Conservation (phyloP, 2,329 filamentous ascomycete species). For the Colletotrichum eleusines region DNA sequence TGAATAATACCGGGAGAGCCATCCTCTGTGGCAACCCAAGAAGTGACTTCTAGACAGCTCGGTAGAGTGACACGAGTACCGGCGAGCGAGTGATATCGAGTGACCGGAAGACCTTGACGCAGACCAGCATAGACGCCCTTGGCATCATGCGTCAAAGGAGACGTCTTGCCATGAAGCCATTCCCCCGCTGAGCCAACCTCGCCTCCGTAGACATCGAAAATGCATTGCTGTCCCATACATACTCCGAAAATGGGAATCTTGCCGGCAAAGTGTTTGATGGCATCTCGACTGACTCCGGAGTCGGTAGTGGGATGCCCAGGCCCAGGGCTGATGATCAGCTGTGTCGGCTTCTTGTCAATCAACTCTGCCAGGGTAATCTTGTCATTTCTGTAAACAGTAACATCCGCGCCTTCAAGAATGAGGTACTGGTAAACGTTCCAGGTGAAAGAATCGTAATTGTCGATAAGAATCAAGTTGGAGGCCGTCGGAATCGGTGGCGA, state of each 20-base stretch:
- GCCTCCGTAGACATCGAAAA: slow-evolving; percentile 93
- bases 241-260: slow-evolving; percentile 98
- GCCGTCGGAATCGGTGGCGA: slow-evolving; percentile 81
- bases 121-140: slow-evolving; percentile 94
- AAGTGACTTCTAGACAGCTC: slow-evolving; percentile 86
- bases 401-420: slow-evolving; percentile 91
- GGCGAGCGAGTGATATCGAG: slow-evolving; percentile 94
- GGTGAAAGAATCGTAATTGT: slow-evolving; percentile 99
- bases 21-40: slow-evolving; percentile 85
- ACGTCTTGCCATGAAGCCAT: slow-evolving; percentile 97
- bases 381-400: slow-evolving; percentile 93
- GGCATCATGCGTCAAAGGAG: slow-evolving; percentile 85
- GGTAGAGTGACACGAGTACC: slow-evolving; percentile 91
- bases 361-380: slow-evolving; percentile 88
- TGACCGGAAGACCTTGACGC: slow-evolving; percentile 85
- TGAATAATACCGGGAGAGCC: slow-evolving; percentile 90
- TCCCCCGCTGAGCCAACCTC: slow-evolving; percentile 93
- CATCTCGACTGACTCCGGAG: slow-evolving; percentile 92
- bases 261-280: slow-evolving; percentile 90
- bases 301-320: slow-evolving; percentile 93
- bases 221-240: slow-evolving; percentile 99
- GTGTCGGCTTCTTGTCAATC: slow-evolving; percentile 86
- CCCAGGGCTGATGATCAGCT: slow-evolving; percentile 93
- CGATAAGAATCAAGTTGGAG: slow-evolving; percentile 92
- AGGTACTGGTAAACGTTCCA: slow-evolving; percentile 99